A percentile compares a stretch with the other conserved stretches of the same genome.
Evolutionary conservation across 768 basidiomycete genomes (phyloP).

Genomic region (Kwoniella shandongensis): DNA sequence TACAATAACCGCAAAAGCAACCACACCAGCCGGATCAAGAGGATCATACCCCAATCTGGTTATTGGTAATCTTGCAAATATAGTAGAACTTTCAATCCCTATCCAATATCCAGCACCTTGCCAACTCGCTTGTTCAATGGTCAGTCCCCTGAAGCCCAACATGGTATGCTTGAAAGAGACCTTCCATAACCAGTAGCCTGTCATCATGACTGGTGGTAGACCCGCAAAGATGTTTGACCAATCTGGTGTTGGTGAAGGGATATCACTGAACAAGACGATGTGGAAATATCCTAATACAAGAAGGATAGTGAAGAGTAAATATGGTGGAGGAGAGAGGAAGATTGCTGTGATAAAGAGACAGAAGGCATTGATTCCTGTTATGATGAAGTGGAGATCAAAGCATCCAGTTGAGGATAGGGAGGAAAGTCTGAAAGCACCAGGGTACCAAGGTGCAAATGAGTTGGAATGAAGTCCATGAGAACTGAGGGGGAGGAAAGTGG

Average conservation of each 20-base stretch:
- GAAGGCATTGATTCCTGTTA: slow-evolving; percentile 37
- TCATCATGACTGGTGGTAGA: slow-evolving; percentile 25
- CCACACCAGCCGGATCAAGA: slow-evolving; percentile 29
- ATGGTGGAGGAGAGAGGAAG: slow-evolving; percentile 25
- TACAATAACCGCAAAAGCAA: slow-evolving; percentile 29
- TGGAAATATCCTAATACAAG: slow-evolving; percentile 38
- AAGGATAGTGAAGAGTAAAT: slow-evolving; percentile 26
- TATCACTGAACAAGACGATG: slow-evolving; percentile 35
- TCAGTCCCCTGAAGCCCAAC: slow-evolving; percentile 28
- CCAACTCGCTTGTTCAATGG: slow-evolving; percentile 39
- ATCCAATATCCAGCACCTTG: slow-evolving; percentile 46
- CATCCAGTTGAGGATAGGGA: slow-evolving; percentile 18
- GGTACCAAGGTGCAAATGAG: slow-evolving; percentile 29
- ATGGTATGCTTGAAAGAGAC: slow-evolving; percentile 35
- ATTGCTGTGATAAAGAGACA: slow-evolving; percentile 32
- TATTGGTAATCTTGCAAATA: slow-evolving; percentile 41
- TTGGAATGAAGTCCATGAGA: slow-evolving; percentile 25
- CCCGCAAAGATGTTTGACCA: slow-evolving; percentile 33
- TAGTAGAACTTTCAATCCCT: slow-evolving; percentile 37
- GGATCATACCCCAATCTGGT: slow-evolving; percentile 33
- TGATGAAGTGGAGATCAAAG: slow-evolving; percentile 32
- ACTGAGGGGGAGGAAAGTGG: slow-evolving; percentile 17
- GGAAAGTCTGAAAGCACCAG: slow-evolving; percentile 31
- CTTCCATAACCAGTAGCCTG: slow-evolving; percentile 40
- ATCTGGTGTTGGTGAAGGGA: slow-evolving; percentile 27